Evolutionary conservation across 371 early-diverging fungal species (phyloP), one percentile per base, ranked within the genome.

Genomic region (Massospora cicadina): DNA sequence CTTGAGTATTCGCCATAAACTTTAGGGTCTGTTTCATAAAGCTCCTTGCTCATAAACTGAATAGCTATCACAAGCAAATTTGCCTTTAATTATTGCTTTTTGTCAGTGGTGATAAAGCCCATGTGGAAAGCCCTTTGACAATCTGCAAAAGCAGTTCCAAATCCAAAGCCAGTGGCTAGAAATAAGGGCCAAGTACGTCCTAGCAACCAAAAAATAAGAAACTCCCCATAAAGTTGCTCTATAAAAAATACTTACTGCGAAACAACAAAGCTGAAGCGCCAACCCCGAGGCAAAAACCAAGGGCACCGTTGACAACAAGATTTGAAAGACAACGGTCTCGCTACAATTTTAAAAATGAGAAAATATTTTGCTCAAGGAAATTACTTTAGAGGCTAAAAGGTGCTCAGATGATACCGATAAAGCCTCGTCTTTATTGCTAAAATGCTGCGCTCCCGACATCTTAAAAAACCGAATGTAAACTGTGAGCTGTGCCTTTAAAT

Each of bases 161-260:
- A 79, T 33, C 89, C 91, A 68, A 89, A 84, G 53, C 94, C 91
- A 32, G 90, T 88, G 28, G 86, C 78, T 65, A 90, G 78, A 57
- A 89, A 85, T 69, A 93, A 88, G 53, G 94, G 94, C 91, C 91
- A 91, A 58, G 78, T 81, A 69, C 89, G 83, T 77, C 86, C 88
- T 90, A n/a, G n/a, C n/a, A n/a, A n/a, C n/a, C n/a, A 74, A 33
- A 30, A 31, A 65, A 33, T 55, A 32, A 65, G 24, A 54, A 43
- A 24, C 55, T 57, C 21, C 7, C 60, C 13, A 63, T 10, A 30
- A 2, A 26, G 27, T 26, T 25, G 26, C 27, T 57, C 60, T 13
- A 33, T 31, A 61, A 53, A 54, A 33, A 55, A 27, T 2, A 77
- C 84, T 71, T 81, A 88, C 94, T 85, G 78, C 83, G 87, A 77